These are phyloP conservation scores for Pleurotus cornucopiae DNA, from an alignment of 768 basidiomycete genomes.

Conservation along the genomic window DNA sequence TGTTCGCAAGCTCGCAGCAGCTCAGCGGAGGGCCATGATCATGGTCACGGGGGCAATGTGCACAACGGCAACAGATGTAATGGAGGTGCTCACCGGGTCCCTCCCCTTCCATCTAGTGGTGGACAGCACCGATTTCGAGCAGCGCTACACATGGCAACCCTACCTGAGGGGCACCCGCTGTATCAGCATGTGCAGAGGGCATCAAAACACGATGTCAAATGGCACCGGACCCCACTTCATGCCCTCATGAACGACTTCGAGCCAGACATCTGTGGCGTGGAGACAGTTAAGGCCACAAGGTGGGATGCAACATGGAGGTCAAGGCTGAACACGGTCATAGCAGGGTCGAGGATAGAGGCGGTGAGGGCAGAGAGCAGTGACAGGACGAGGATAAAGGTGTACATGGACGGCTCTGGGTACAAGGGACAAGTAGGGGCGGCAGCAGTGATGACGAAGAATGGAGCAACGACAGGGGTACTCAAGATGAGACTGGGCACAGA, in stretches of 20 bases:
- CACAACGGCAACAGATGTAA: conserved; percentile 5
- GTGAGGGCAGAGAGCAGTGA: too few species aligned
- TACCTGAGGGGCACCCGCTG: conserved; percentile 11
- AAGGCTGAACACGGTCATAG: conserved; percentile 5
- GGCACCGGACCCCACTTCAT: conserved; percentile 12
- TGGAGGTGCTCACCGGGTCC: conserved; percentile 7
- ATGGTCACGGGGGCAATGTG: conserved; percentile 11
- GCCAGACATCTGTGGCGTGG: conserved; percentile 8
- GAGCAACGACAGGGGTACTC: too few species aligned
- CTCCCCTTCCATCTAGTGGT: conserved; percentile 7
- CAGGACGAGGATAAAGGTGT: too few species aligned
- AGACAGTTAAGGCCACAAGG: conserved; percentile 10
- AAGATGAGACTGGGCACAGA: too few species aligned
- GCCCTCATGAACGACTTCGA: conserved; percentile 3
- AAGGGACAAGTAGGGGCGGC: too few species aligned
- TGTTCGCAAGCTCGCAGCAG: neutral
- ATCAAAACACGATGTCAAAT: neutral
- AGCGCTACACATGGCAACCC: conserved; percentile 5
- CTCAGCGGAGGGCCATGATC: conserved; percentile 6
- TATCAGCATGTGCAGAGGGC: neutral
- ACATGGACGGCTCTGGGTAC: too few species aligned
- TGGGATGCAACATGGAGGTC: neutral
- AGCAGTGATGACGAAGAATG: too few species aligned
- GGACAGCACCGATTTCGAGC: conserved; percentile 7
- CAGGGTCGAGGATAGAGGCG: neutral